Evolutionary conservation across 176 grass and related monocot species (phyloP).

Genomic region (Olyra latifolia): DNA sequence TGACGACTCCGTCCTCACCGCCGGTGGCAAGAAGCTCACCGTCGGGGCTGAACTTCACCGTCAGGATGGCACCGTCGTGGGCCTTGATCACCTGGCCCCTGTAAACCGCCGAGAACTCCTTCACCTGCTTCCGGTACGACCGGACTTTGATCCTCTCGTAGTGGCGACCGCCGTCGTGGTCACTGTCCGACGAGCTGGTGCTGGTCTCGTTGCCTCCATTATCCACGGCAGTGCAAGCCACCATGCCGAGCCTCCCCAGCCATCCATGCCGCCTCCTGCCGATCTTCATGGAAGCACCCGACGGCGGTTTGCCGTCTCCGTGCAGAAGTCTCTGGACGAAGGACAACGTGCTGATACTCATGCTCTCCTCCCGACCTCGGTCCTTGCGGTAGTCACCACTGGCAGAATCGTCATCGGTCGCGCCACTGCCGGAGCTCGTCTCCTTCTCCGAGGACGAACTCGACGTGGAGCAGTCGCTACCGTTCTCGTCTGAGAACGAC

Average conservation of each 20-base stretch:
- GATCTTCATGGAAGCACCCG: constrained; percentile 29
- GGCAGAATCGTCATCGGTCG: constrained; percentile 37
- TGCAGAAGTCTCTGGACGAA: constrained; percentile 41
- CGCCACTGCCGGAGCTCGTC: constrained; percentile 26
- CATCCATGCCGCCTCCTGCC: constrained; percentile 59
- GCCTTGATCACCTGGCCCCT: constrained; percentile 72
- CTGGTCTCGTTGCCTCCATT: constrained; percentile 41
- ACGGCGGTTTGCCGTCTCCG: constrained; percentile 17
- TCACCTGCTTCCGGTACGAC: constrained; percentile 54
- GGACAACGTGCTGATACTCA: constrained; percentile 37
- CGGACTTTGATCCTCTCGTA: constrained; percentile 61
- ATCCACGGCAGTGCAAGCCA: constrained; percentile 33
- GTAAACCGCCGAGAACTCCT: constrained; percentile 80
- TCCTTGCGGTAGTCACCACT: constrained; percentile 40
- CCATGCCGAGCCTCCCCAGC: constrained; percentile 60
- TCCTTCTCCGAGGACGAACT: constrained; percentile 54
- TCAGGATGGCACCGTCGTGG: constrained; percentile 78
- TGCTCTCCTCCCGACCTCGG: not conserved
- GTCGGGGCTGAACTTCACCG: constrained; percentile 88
- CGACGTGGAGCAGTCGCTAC: constrained; percentile 46
- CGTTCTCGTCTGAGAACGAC: constrained; percentile 45
- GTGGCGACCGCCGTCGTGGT: constrained; percentile 30
- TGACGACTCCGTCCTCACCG: constrained; percentile 80
- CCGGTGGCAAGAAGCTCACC: constrained; percentile 76
- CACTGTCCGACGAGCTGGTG: constrained; percentile 44